phyloP scores from a whole-genome alignment of 129 eudicot genomes.

The Erigeron canadensis region DNA sequence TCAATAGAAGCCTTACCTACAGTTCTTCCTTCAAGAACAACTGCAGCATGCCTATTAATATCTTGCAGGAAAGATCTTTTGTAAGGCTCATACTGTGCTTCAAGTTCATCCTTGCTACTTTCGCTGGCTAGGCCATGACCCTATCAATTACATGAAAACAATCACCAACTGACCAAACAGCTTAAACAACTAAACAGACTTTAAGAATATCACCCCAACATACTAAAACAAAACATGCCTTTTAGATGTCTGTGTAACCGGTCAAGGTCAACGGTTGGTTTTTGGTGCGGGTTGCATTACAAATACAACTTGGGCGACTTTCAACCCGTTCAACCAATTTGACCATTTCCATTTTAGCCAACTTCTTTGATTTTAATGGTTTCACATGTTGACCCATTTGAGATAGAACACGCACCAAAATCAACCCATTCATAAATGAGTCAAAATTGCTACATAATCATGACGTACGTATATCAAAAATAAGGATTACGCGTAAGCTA shows the following conservation, averaged over 20 bases:
- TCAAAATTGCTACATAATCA: not conserved
- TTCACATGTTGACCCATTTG: not conserved
- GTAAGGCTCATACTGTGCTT: constrained; percentile 73
- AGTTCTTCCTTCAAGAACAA: constrained; percentile 98
- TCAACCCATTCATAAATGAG: not conserved
- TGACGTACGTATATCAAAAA: not conserved
- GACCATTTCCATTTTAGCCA: not conserved
- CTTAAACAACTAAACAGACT: constrained; percentile 9
- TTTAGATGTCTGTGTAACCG: not conserved
- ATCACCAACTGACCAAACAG: constrained; percentile 13
- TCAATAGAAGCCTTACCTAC: constrained; percentile 51
- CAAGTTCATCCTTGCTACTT: constrained; percentile 60
- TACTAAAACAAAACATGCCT: constrained; percentile 10
- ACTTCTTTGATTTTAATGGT: not conserved
- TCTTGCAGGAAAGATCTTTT: constrained; percentile 80
- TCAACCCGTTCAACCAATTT: not conserved
- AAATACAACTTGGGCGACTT: not conserved
- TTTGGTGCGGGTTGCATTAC: constrained; percentile 14
- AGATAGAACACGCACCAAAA: not conserved
- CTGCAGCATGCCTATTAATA: constrained; percentile 92
- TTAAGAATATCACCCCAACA: not conserved
- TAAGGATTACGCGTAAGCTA: constrained; percentile 4
- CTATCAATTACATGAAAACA: constrained; percentile 39
- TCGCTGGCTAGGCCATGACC: constrained; percentile 74
- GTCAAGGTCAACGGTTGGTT: not conserved